Base-by-base conservation (phyloP, 129 eudicot genomes). In the Logfia minima region DNA sequence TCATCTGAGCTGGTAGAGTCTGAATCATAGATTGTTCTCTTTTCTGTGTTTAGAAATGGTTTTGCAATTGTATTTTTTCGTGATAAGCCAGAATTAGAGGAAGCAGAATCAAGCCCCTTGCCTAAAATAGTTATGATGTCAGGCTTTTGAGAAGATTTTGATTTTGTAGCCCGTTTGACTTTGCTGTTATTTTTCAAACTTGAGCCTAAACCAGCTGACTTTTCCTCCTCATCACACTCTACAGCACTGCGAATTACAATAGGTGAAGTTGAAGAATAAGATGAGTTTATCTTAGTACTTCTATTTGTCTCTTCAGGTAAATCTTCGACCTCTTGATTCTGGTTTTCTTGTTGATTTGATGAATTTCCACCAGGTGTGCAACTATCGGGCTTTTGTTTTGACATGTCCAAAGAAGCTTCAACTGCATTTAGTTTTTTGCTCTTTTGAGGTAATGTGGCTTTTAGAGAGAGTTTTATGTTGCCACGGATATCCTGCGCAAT, bases 401-500 rank as follows among this genome's bases (percentile, higher is more conserved):
- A 70, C 13, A 77, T 74, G 71, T 76, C 74, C 64, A 6, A 22
- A 41, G 86, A 75, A 73, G 35, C 84, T 53, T 69, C 70, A 29
- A 16, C 77, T 8, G 48, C 56, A 66, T 72, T 29, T 37, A 63
- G 45, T 45, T 79, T 66, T 81, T 45, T 81, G 51, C 72, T 70
- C 51, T 63, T 84, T 64, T 76, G 80, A 43, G 92, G 89, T 83
- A 81, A 60, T 66, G 90, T 87, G 65, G 97, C 99, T 85, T 91
- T 94, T 60, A 91, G 88, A 62, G 99, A 94, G 68, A 94, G 80
- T 72, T 88, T 94, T 65, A 94, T 82, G 83, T 94, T 94, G 29
- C 99, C 99, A 75, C 99, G 99, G 45, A 83, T 79, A 83, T 94
- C 99, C 79, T 85, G 89, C 21, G 88, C 99, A 18, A 91, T 94